Conservation (phyloP, 2,329 filamentous ascomycete genomes). For the Dactylellina haptotyla region DNA sequence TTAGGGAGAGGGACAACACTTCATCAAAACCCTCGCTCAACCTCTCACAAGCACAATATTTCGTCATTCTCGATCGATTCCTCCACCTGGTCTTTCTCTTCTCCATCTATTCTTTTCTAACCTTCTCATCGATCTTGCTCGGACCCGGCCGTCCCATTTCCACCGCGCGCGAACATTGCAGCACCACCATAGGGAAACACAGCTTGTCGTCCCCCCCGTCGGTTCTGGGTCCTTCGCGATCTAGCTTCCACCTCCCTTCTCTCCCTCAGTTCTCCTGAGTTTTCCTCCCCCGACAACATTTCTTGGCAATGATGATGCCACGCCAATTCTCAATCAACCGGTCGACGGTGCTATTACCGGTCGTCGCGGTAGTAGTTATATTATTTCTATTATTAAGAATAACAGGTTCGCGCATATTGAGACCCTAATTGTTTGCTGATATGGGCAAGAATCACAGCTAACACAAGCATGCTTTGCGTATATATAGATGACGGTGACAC, state of each 20-base stretch:
- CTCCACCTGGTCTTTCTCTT: background rate
- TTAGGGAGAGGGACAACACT: conserved; percentile 8
- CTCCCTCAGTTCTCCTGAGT: conserved; percentile 18
- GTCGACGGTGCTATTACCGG: conserved; percentile 40
- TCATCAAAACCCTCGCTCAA: conserved; percentile 17
- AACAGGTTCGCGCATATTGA: conserved; percentile 37
- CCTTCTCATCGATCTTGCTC: too few relatives aligned
- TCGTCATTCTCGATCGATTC: background rate
- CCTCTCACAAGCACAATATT: background rate
- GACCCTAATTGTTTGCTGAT: background rate
- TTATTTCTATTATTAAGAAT: conserved; percentile 49
- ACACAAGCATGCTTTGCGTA: conserved; percentile 2
- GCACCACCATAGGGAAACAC: background rate
- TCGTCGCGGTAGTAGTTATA: conserved; percentile 29
- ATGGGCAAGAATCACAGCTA: conserved; percentile 1
- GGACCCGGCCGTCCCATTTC: too few relatives aligned
- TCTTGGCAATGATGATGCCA: conserved; percentile 43
- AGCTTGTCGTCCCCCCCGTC: conserved; percentile 6
- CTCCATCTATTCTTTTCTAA: background rate
- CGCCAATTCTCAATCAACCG: conserved; percentile 52
- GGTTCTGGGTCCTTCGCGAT: conserved; percentile 43
- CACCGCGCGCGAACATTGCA: too few relatives aligned
- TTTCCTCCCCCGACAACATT: conserved; percentile 4
- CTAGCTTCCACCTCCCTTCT: conserved; percentile 12
- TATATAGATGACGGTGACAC: conserved; percentile 46